Evolutionary conservation across 1,139 yeast species (phyloP), one percentile per base, ranked within the genome.

Genomic region (Sugiyamaella novakii): DNA sequence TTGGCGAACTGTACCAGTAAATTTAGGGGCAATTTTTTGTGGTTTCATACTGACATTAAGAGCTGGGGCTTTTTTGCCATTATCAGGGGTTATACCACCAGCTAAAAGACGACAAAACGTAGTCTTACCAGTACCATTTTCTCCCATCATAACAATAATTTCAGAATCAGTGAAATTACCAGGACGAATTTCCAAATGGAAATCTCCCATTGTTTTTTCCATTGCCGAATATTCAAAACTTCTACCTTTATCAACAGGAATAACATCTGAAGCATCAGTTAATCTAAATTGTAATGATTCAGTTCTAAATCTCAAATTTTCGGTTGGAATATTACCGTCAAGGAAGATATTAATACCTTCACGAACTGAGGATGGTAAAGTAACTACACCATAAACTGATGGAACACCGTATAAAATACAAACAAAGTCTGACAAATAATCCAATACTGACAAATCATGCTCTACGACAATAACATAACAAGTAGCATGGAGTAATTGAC

Each of bases 131-230:
- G 98, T 92, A 76, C 98, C 98, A 70, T 92, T 92, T 75, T 92
- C 98, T 69, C 98, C 98, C 96, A 92, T 91, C 97, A 92, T 88
- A 53, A 92, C 98, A 66, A 92, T 79, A 63, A 92, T 92, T 75
- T 92, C 98, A 37, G 97, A 87, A 70, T 92, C 95, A 53, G 95
- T 85, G 73, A 91, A 92, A 54, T 86, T 92, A 73, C 98, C 98
- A 38, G 79, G 68, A 65, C 87, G 84, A 55, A 94, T 84, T 54
- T 72, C 75, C 68, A 92, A 78, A 64, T 80, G 81, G 85, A 92
- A 92, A 71, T 89, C 97, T 65, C 98, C 98, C 77, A 89, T 91
- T 43, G 97, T 89, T 77, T 88, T 91, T 51, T 71, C 65, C 95
- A 92, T 85, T 30, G 74, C 60, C 51, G 96, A 96, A 68, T 92